Evolutionary conservation across 164 flowering plant genomes (phyloP).

Genomic region (Litsea cubeba): DNA sequence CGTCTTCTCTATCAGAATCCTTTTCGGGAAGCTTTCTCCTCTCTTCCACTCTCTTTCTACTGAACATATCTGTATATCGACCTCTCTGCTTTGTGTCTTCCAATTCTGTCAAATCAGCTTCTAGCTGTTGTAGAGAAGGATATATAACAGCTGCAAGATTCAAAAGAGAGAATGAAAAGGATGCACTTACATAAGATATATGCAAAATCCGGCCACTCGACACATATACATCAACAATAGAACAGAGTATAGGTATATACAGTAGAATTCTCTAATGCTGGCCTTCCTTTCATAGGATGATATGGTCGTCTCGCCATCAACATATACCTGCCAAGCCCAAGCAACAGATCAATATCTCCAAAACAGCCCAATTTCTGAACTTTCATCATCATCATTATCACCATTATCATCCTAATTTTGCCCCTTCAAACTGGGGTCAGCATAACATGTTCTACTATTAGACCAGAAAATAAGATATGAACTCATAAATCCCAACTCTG

Average conservation of each 20-base stretch:
- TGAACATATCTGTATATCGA: slow-evolving; percentile 15
- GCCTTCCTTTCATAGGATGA: slow-evolving; percentile 14
- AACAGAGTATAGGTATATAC: background rate
- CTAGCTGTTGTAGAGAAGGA: slow-evolving; percentile 80
- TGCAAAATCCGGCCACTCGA: background rate
- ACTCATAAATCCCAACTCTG: background rate
- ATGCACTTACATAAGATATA: background rate
- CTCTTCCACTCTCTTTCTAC: slow-evolving; percentile 38
- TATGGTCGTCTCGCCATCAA: slow-evolving; percentile 11
- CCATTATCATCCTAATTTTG: no score
- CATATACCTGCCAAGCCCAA: slow-evolving; percentile 5
- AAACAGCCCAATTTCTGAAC: background rate
- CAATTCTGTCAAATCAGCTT: slow-evolving; percentile 40
- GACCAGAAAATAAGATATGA: no score
- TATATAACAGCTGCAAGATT: slow-evolving; percentile 62
- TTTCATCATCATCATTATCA: no score
- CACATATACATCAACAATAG: background rate
- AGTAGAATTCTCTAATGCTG: slow-evolving; percentile 16
- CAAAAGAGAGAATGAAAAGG: background rate
- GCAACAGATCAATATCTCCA: background rate
- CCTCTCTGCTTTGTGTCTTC: slow-evolving; percentile 24
- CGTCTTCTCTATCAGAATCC: slow-evolving; percentile 77
- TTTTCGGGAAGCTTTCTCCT: slow-evolving; percentile 26
- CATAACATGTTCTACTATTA: no score
- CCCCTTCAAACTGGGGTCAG: no score